phyloP scores from a whole-genome alignment of 257 asterid species.

The Paraleonurus japonicus region DNA sequence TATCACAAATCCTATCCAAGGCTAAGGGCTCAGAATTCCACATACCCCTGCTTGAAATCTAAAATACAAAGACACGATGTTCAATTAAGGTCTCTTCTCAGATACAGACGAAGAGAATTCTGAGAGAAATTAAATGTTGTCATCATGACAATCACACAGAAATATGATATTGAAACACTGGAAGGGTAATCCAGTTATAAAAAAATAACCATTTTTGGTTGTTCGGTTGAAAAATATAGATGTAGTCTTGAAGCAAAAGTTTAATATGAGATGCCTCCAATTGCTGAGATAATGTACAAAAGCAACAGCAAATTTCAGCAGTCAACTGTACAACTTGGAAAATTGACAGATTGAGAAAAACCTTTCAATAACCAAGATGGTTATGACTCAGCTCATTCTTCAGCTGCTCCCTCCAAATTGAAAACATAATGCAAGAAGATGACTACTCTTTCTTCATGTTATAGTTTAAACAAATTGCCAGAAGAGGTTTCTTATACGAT shows the following conservation, averaged over 20 bases:
- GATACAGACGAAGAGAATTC: background rate
- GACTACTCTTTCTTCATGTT: background rate
- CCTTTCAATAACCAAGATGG: background rate
- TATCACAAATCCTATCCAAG: background rate
- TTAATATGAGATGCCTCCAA: background rate
- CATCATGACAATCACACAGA: slow-evolving; percentile 6
- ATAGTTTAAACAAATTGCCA: background rate
- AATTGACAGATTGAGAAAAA: background rate
- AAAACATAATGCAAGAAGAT: slow-evolving; percentile 3
- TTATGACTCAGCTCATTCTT: background rate
- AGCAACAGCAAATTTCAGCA: background rate
- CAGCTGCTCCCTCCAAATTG: slow-evolving; percentile 1
- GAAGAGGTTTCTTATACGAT: background rate
- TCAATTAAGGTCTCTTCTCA: background rate
- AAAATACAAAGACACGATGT: background rate
- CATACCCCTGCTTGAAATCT: background rate
- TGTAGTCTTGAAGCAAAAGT: background rate
- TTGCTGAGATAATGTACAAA: background rate
- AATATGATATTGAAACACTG: background rate
- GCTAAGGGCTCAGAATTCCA: background rate
- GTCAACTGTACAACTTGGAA: background rate
- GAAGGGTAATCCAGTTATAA: background rate
- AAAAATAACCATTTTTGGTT: background rate
- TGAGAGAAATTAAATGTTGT: background rate
- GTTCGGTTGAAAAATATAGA: slow-evolving; percentile 11